These are phyloP conservation scores for Agaricus subrufescens DNA, from an alignment of 768 basidiomycete species.

Conservation along the genomic window DNA sequence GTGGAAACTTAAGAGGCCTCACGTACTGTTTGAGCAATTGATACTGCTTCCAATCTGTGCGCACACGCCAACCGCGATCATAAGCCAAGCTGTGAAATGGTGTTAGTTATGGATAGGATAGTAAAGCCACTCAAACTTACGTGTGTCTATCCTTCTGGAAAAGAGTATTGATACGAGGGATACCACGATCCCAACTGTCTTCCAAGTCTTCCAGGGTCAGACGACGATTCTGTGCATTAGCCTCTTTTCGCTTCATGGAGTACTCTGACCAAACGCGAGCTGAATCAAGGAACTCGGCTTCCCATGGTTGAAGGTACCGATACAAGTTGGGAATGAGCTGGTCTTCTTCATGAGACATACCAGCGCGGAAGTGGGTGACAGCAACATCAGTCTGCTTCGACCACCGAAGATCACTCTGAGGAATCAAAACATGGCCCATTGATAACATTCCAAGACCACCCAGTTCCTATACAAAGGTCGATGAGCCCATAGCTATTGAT, in stretches of 20 bases:
- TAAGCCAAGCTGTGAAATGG: conserved; percentile 68
- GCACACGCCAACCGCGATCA: conserved; percentile 98
- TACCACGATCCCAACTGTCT: conserved; percentile 98
- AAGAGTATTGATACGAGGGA: conserved; percentile 96
- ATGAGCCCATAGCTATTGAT: neutral
- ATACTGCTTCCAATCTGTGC: conserved; percentile 98
- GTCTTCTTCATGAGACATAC: conserved; percentile 95
- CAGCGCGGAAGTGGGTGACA: conserved; percentile 85
- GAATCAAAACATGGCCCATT: conserved; percentile 98
- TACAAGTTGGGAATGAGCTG: conserved; percentile 96
- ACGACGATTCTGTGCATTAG: conserved; percentile 97
- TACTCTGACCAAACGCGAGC: conserved; percentile 99
- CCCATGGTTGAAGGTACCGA: conserved; percentile 96
- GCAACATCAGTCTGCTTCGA: conserved; percentile 97
- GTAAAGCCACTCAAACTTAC: conserved; percentile 29
- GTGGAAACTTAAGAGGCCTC: neutral
- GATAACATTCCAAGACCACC: conserved; percentile 99
- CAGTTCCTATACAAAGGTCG: conserved; percentile 54
- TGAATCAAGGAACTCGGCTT: conserved; percentile 95
- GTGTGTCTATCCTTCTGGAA: conserved; percentile 99
- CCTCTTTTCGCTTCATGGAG: conserved; percentile 98
- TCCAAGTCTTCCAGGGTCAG: conserved; percentile 97
- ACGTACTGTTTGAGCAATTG: conserved; percentile 85
- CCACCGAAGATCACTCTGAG: conserved; percentile 96
- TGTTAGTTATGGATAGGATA: conserved; percentile 2